Percentiles rank a stretch among this genome's conserved stretches.
Evolutionary conservation across 2,329 filamentous ascomycete genomes (phyloP).

Genomic region (Fusarium veterinarium): DNA sequence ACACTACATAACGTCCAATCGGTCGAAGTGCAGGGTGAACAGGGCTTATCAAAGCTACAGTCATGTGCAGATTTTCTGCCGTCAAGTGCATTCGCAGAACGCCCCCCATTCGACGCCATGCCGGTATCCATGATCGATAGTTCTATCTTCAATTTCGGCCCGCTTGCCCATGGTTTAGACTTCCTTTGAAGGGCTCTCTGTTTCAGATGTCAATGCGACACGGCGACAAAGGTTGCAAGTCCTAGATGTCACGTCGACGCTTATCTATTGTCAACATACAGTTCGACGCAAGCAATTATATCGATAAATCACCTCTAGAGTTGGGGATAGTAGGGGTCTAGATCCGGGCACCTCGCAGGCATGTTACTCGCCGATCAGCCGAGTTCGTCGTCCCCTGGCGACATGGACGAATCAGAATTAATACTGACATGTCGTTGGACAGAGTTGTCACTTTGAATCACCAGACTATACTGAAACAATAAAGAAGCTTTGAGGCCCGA

Average conservation of each 20-base stretch:
- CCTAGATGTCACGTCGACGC: background rate
- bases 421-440: background rate
- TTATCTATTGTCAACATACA: no score
- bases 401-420: background rate
- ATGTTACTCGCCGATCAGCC: background rate
- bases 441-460: background rate
- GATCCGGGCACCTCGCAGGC: no score
- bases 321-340: background rate
- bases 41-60: background rate
- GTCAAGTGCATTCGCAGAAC: background rate
- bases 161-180: rapidly evolving
- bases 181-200: rapidly evolving
- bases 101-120: rapidly evolving
- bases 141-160: background rate
- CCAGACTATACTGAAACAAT: background rate
- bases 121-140: no score
- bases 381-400: no score
- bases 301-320: background rate
- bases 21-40: rapidly evolving
- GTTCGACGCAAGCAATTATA: rapidly evolving
- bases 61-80: rapidly evolving
- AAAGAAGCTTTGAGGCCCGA: constrained; percentile 2
- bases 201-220: background rate
- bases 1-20: background rate
- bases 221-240: rapidly evolving